These are phyloP conservation scores for Colletotrichum incanum DNA, from an alignment of 2,329 filamentous ascomycete species.

Conservation along the genomic window DNA sequence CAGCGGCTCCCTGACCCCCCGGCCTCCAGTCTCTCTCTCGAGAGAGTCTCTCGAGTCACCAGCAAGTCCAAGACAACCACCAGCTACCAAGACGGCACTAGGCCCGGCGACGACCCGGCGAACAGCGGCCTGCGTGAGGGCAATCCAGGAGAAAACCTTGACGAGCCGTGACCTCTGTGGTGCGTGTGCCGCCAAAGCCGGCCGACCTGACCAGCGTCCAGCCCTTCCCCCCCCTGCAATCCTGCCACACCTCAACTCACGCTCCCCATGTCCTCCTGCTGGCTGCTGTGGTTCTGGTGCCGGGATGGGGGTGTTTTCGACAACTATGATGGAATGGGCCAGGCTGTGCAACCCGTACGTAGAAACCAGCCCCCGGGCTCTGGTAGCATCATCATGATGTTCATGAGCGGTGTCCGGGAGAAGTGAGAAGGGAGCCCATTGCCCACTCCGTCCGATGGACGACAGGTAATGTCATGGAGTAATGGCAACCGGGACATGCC, in stretches of 20 bases:
- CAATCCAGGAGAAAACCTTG: background rate
- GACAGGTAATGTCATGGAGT: too few species aligned
- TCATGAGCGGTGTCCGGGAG: background rate
- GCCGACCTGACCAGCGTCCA: background rate
- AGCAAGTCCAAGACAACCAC: slow-evolving; percentile 1
- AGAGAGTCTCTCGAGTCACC: background rate
- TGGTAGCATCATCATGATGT: background rate
- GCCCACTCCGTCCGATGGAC: background rate
- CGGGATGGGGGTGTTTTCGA: slow-evolving; percentile 5
- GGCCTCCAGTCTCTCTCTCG: too few species aligned
- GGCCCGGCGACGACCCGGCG: background rate
- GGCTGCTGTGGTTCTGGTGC: slow-evolving; percentile 3
- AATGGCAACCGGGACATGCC: background rate
- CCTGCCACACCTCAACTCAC: background rate
- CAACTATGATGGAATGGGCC: slow-evolving; percentile 5
- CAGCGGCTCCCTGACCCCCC: too few species aligned
- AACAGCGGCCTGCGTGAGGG: too few species aligned
- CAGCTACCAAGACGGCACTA: background rate
- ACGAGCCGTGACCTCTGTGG: background rate
- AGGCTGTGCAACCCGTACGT: slow-evolving; percentile 1
- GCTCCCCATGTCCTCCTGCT: background rate
- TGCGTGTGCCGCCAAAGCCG: slow-evolving; percentile 37
- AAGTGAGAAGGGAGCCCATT: slow-evolving; percentile 10
- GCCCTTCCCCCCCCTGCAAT: slow-evolving; percentile 18
- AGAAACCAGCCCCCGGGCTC: background rate